These are phyloP conservation scores for Hypoxylon rubiginosum DNA, from an alignment of 2,329 filamentous ascomycete genomes.

Conservation along the genomic window DNA sequence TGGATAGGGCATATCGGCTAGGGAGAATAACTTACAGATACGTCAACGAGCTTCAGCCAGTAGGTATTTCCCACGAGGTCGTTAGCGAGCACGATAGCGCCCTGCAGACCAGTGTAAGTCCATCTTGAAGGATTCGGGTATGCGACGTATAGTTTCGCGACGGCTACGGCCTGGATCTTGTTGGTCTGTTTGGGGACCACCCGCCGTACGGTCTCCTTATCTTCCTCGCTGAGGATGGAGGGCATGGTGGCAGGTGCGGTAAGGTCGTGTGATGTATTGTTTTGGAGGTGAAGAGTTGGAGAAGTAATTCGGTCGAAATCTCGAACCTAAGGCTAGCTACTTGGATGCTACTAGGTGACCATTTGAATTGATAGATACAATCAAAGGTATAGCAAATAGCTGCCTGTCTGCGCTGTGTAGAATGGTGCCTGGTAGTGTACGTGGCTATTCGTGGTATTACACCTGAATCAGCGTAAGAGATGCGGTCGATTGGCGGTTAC, in stretches of 20 bases:
- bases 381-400: slow-evolving; percentile 11
- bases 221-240: slow-evolving; percentile 85
- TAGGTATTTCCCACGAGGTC: slow-evolving; percentile 95
- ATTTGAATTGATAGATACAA: slow-evolving; percentile 33
- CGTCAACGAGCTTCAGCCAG: slow-evolving; percentile 97
- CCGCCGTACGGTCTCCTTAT: slow-evolving; percentile 96
- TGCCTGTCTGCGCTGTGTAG: slow-evolving; percentile 23
- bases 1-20: slow-evolving; percentile 17
- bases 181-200: slow-evolving; percentile 93
- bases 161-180: slow-evolving; percentile 96
- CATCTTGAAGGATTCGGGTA: slow-evolving; percentile 88
- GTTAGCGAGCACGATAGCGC: slow-evolving; percentile 90
- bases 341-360: slow-evolving; percentile 26
- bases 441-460: slow-evolving; percentile 26
- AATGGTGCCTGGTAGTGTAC: slow-evolving; percentile 16
- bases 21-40: slow-evolving; percentile 76
- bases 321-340: slow-evolving; percentile 27
- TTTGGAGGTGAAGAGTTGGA: slow-evolving; percentile 19
- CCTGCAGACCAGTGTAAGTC: slow-evolving; percentile 94
- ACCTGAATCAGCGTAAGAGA: slow-evolving; percentile 23
- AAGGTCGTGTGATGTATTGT: slow-evolving; percentile 39
- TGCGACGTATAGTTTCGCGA: slow-evolving; percentile 92
- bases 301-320: slow-evolving; percentile 36
- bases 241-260: slow-evolving; percentile 61
- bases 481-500: slow-evolving; percentile 39